Base-by-base conservation (phyloP, 2,329 filamentous ascomycete species). In the Botrytis fragariae region DNA sequence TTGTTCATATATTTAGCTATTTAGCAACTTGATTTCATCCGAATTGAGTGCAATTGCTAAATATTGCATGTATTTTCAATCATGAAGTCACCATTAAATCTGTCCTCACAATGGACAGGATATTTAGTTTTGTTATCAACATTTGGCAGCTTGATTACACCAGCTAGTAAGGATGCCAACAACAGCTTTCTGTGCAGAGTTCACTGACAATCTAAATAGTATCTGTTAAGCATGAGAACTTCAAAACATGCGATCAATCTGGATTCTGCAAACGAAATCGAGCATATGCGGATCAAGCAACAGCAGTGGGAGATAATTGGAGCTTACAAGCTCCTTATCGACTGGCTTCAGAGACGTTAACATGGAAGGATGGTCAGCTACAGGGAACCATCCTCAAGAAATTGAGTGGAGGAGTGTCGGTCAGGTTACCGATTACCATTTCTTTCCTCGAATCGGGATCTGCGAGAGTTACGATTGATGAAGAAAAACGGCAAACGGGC, bases 261-360 rank as follows among this genome's bases (percentile, higher is more conserved):
- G 96, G 96, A 79, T 99, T 99, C 86, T 99, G 96, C 85, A 96
- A 94, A 82, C 93, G 96, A 77, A 98, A 98, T 84, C 91, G 96
- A 82, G 92, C 89, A 57, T 95, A 93, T 81, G 96, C 96, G 81
- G 95, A 98, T 83, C 86, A 88, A 76, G 94, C 91, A 75, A 84
- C 88, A 63, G 84, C 89, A 60, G 84, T 89, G 72, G 90, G 89
- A 74, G 87, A 89, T 14, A 85, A 87, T 42, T 98, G 94, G 92
- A 65, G 65, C 65, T 42, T 68, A 35, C 85, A 86, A 77, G 91
- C 94, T 12, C 95, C 95, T 0, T 99, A 98, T 84, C 86, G 87
- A 76, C 87, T 99, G 76, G 86, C 91, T 60, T 84, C 92, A 70
- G 87, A 91, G 44, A 92, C 93, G 1, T 85, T 96, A 74, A 87